A percentile compares a stretch with the other conserved stretches of the same genome.
These are phyloP conservation scores for Pilaira anomala DNA, from an alignment of 192 early-diverging fungal species.

Conservation along the genomic window DNA sequence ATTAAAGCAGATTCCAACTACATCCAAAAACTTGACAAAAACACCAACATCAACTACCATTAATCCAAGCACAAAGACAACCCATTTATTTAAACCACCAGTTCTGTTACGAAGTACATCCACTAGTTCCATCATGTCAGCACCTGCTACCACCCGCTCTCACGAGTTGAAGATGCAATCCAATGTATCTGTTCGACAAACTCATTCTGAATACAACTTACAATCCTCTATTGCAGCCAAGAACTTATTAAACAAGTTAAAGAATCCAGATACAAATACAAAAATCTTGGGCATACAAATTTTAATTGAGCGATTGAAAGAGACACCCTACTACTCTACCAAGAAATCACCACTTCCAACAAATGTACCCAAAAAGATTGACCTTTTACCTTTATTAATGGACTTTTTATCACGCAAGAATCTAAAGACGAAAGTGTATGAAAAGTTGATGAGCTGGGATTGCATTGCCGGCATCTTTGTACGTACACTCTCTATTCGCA, in stretches of 20 bases:
- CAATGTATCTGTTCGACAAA: too few relatives aligned
- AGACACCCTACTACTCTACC: not conserved
- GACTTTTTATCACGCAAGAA: not conserved
- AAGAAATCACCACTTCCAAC: not conserved
- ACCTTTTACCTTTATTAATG: constrained; percentile 8
- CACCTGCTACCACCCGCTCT: too few relatives aligned
- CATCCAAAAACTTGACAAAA: too few relatives aligned
- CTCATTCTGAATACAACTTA: too few relatives aligned
- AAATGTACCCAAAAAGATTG: constrained; percentile 12
- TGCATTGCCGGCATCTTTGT: constrained; percentile 22
- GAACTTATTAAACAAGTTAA: not conserved
- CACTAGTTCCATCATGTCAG: too few relatives aligned
- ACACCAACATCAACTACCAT: too few relatives aligned
- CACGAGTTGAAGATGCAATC: too few relatives aligned
- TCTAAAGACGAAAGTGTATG: not conserved
- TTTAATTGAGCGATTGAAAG: not conserved
- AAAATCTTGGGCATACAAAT: constrained; percentile 6
- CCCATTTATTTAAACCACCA: too few relatives aligned
- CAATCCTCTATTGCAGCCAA: not conserved
- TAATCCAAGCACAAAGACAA: too few relatives aligned
- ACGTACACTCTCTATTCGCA: constrained; percentile 13
- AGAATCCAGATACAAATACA: not conserved
- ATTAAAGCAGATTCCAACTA: too few relatives aligned
- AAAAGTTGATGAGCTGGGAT: constrained; percentile 30
- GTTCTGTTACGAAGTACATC: too few relatives aligned